phyloP scores from a whole-genome alignment of 2,329 filamentous ascomycete genomes.

The Penicillium sp. region DNA sequence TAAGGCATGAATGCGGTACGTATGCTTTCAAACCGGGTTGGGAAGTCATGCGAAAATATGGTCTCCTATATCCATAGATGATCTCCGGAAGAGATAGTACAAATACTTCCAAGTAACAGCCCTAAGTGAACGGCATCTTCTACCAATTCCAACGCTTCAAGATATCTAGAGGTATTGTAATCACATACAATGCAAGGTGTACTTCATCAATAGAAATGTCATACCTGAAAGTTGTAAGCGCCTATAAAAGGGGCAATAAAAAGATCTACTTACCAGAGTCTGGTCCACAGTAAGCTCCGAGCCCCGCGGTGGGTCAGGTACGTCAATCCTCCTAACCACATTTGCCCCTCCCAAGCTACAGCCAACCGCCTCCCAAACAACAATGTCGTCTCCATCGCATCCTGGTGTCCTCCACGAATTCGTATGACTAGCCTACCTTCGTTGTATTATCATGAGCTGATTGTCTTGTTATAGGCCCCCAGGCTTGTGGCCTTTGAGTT shows the following conservation, averaged over 20 bases:
- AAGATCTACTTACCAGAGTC: not conserved
- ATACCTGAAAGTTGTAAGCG: not conserved
- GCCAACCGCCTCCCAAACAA: not conserved
- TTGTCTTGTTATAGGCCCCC: slow-evolving; percentile 31
- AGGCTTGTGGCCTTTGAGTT: slow-evolving; percentile 45
- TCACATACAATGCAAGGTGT: no score
- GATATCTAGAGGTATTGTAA: no score
- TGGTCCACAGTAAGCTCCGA: not conserved
- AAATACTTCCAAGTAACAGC: no score
- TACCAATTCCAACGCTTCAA: no score
- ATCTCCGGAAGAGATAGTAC: not conserved
- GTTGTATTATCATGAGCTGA: not conserved
- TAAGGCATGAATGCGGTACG: no score
- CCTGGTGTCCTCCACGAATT: slow-evolving; percentile 38
- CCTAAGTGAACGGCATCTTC: no score
- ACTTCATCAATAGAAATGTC: no score
- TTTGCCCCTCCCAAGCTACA: not conserved
- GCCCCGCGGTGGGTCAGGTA: not conserved
- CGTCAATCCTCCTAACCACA: not conserved
- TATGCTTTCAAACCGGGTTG: no score
- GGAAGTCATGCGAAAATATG: no score
- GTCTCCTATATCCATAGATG: no score
- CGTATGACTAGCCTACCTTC: slow-evolving; percentile 22
- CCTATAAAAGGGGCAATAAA: not conserved
- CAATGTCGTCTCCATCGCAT: slow-evolving; percentile 16